Conservation (phyloP, 2,329 filamentous ascomycete species). For the Mollisiaceae sp. region DNA sequence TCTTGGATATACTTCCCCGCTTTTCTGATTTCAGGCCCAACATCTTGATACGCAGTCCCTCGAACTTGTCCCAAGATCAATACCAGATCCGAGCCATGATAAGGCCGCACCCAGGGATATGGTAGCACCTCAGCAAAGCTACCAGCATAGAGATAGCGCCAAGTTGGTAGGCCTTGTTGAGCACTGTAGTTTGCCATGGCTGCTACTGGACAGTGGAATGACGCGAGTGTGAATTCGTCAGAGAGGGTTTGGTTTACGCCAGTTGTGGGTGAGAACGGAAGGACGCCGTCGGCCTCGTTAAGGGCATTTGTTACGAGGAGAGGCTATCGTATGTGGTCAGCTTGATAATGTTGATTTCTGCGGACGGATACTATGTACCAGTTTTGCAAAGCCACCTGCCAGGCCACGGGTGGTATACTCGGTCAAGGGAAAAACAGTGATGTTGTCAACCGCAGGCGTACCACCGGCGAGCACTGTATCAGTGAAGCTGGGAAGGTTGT, state of each 20-base stretch:
- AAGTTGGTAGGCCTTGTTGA: constrained; percentile 9
- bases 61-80: constrained; percentile 8
- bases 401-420: constrained; percentile 13
- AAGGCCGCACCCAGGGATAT: constrained; percentile 20
- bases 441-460: constrained; percentile 19
- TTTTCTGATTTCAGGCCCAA: constrained; percentile 5
- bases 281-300: constrained; percentile 17
- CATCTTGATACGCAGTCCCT: constrained; percentile 7
- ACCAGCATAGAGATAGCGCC: constrained; percentile 15
- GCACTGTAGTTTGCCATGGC: constrained; percentile 6
- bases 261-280: constrained; percentile 14
- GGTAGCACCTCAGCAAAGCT: constrained; percentile 14
- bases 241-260: constrained; percentile 15
- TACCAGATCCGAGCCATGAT: constrained; percentile 15
- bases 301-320: constrained; percentile 14
- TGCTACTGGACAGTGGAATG: constrained; percentile 17
- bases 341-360: not conserved
- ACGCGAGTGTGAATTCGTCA: constrained; percentile 11
- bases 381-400: constrained; percentile 12
- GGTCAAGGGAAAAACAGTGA: constrained; percentile 14
- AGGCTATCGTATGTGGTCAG: constrained; percentile 11
- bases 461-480: constrained; percentile 11
- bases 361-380: constrained; percentile 5
- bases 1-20: constrained; percentile 10
- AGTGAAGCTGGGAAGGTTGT: constrained; percentile 6